phyloP scores from a whole-genome alignment of 345 rosid genomes.

The Populus simonii region DNA sequence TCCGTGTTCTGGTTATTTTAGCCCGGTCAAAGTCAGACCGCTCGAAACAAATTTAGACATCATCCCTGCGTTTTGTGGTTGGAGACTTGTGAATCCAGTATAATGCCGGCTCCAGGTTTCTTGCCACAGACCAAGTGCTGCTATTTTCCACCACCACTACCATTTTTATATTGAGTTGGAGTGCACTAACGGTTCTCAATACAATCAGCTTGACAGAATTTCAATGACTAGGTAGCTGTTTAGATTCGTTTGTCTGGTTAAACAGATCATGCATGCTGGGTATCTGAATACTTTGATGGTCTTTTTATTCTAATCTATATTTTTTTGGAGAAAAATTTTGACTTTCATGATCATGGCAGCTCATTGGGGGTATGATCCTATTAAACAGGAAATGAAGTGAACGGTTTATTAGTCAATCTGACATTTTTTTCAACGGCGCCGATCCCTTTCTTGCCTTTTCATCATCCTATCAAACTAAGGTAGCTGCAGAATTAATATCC shows the following conservation, averaged over 20 bases:
- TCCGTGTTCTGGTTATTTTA: not conserved
- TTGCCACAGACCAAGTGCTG: not conserved
- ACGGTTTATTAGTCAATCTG: not conserved
- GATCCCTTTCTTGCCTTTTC: not conserved
- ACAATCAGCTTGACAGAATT: not conserved
- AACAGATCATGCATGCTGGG: not conserved
- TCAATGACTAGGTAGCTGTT: not conserved
- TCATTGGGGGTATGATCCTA: not conserved
- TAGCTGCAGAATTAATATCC: not conserved
- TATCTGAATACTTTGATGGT: not conserved
- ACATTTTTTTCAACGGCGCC: not conserved
- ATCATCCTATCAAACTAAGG: not conserved
- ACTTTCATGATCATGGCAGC: not conserved
- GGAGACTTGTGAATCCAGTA: not conserved
- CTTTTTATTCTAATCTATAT: too few relatives aligned
- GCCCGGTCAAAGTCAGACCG: not conserved
- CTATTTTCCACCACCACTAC: not conserved
- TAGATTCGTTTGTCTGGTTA: not conserved
- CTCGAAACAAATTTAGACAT: not conserved
- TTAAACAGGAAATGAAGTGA: not conserved
- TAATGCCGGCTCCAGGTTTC: not conserved
- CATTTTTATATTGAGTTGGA: not conserved
- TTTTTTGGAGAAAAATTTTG: not conserved
- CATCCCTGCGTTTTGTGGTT: not conserved
- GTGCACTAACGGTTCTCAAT: not conserved